Conservation (phyloP, 2,329 filamentous ascomycete genomes). For the Aspergillus ochraceus region DNA sequence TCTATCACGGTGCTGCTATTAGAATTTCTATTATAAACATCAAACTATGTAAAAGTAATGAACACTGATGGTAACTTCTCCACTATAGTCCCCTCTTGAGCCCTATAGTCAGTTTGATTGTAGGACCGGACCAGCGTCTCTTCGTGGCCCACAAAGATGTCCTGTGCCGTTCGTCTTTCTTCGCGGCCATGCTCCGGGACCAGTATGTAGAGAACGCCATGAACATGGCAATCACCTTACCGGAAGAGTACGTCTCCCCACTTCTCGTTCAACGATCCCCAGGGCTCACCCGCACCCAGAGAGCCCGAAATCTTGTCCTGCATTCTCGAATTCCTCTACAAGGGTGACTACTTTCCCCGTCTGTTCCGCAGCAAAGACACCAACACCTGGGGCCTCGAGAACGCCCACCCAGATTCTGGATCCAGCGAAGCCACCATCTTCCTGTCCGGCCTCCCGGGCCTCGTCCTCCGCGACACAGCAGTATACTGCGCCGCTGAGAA, state of each 20-base stretch:
- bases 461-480: slow-evolving; percentile 86
- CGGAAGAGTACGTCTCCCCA: slow-evolving; percentile 55
- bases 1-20: too few species aligned
- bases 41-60: not conserved
- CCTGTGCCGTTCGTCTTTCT: slow-evolving; percentile 80
- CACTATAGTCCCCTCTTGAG: slow-evolving; percentile 53
- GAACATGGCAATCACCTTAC: slow-evolving; percentile 76
- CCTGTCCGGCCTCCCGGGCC: slow-evolving; percentile 70
- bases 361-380: slow-evolving; percentile 82
- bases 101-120: slow-evolving; percentile 82
- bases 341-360: slow-evolving; percentile 91
- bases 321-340: slow-evolving; percentile 95
- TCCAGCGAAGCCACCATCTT: slow-evolving; percentile 75
- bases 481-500: slow-evolving; percentile 91
- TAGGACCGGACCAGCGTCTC: slow-evolving; percentile 80
- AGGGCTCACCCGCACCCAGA: slow-evolving; percentile 43
- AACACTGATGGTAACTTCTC: slow-evolving; percentile 14
- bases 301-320: slow-evolving; percentile 92
- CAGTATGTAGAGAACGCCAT: slow-evolving; percentile 68
- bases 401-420: slow-evolving; percentile 54
- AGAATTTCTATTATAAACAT: not conserved
- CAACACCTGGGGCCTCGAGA: slow-evolving; percentile 88
- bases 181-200: slow-evolving; percentile 69
- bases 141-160: slow-evolving; percentile 96
- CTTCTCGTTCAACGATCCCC: not conserved